Evolutionary conservation across 108 stramenopile genomes (phyloP).

Genomic region (Pinguiococcus pyrenoidosus): DNA sequence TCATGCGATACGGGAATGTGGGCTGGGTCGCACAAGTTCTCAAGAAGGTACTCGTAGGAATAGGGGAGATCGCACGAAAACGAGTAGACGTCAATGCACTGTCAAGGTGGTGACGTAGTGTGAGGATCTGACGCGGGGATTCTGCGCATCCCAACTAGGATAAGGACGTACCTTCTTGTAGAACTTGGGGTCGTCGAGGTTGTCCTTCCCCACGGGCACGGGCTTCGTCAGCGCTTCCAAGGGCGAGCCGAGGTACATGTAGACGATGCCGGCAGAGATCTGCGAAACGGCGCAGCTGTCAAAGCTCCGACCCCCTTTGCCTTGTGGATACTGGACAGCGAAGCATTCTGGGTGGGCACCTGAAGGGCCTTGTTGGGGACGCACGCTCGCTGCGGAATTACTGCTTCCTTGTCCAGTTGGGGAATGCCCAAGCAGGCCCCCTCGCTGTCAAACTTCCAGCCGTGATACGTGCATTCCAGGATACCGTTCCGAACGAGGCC

Average conservation of each 20-base stretch:
- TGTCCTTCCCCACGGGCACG: constrained; percentile 2
- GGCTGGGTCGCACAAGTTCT: constrained; percentile 18
- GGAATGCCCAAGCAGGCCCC: constrained; percentile 17
- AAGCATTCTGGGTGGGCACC: too few relatives aligned
- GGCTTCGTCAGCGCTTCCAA: constrained; percentile 3
- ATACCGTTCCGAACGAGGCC: constrained; percentile 8
- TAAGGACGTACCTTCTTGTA: too few relatives aligned
- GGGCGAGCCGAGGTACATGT: too few relatives aligned
- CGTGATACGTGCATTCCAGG: constrained; percentile 14
- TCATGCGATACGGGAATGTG: constrained; percentile 17
- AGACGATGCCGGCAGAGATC: too few relatives aligned
- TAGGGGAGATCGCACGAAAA: constrained; percentile 13
- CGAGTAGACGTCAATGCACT: too few relatives aligned
- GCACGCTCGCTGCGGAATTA: background rate
- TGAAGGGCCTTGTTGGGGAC: too few relatives aligned
- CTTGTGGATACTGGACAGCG: too few relatives aligned
- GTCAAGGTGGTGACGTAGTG: too few relatives aligned
- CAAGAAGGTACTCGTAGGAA: constrained; percentile 18
- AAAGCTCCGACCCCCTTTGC: too few relatives aligned
- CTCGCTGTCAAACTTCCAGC: constrained; percentile 7
- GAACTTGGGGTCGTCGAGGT: constrained; percentile 11
- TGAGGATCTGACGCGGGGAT: too few relatives aligned
- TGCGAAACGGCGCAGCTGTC: too few relatives aligned
- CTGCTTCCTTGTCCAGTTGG: constrained; percentile 2
- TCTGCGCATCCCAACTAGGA: too few relatives aligned